These are phyloP conservation scores for Fusarium coicis DNA, from an alignment of 2,329 filamentous ascomycete genomes.

Conservation along the genomic window DNA sequence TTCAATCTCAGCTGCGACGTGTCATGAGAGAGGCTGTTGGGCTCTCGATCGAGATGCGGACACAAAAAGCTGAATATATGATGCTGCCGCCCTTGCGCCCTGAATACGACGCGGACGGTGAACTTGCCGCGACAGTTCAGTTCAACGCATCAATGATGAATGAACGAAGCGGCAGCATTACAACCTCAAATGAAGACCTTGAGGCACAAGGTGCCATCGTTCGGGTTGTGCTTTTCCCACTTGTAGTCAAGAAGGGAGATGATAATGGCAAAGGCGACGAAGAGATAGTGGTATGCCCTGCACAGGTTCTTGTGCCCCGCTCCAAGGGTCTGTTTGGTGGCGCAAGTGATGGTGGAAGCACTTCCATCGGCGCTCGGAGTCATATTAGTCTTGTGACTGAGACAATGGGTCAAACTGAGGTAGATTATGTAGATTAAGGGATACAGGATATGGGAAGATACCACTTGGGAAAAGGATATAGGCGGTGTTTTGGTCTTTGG, in stretches of 20 bases:
- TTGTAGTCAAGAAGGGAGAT: conserved; percentile 96
- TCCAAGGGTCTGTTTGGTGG: conserved; percentile 56
- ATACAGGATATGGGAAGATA: conserved; percentile 43
- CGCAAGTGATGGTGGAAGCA: conserved; percentile 64
- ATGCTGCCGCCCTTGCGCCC: conserved; percentile 97
- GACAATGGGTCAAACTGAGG: conserved; percentile 48
- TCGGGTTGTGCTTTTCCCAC: conserved; percentile 91
- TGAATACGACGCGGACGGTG: conserved; percentile 93
- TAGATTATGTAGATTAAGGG: conserved; percentile 48
- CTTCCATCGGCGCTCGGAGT: conserved; percentile 52
- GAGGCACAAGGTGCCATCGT: conserved; percentile 82
- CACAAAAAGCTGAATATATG: conserved; percentile 95
- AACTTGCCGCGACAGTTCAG: conserved; percentile 84
- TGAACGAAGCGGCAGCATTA: conserved; percentile 77
- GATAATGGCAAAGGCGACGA: conserved; percentile 89
- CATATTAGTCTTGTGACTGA: conserved; percentile 53
- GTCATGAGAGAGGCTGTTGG: conserved; percentile 91
- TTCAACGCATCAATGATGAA: conserved; percentile 98
- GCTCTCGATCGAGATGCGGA: conserved; percentile 96
- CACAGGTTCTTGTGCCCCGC: conserved; percentile 85
- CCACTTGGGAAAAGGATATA: conserved; percentile 28
- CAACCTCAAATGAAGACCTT: conserved; percentile 77
- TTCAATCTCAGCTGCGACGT: conserved; percentile 84
- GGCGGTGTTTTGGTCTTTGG: conserved; percentile 29
- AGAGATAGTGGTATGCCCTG: conserved; percentile 94